Base-by-base conservation (phyloP, 192 early-diverging fungal genomes). In the Chytriomyces sp. region DNA sequence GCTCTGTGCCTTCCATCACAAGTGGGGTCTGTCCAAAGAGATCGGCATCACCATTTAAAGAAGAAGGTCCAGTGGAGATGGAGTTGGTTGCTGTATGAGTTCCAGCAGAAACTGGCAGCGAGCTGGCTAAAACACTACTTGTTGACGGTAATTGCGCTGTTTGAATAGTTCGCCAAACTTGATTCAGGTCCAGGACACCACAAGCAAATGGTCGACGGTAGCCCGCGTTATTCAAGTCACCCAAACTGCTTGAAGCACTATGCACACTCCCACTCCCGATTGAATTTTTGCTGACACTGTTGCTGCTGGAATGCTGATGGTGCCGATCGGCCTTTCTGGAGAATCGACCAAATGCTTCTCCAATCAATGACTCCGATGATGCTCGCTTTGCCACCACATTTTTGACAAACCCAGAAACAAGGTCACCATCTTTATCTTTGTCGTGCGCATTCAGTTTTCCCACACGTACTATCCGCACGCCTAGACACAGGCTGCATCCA, bases 121-220 rank as follows among this genome's bases (percentile, higher is more conserved):
- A 35, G 35, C 35, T 35, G 20, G 62, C 59, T 48, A 49, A 13
- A 45, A 69, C 76, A 28, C 47, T 78, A 78, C 47, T 82, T 63
- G 73, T 75, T 13, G 53, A 61, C 8, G 73, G 16, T 48, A 75
- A 48, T 53, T 26, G 63, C 5, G 13, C 6, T 50, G 48, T 66
- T n/a, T 50, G 53, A 44, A 75, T 71, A 9, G 61, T 76, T 45
- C 85, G 78, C 49, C 87, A 67, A 64, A 89, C 64, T 16, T 78
- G 75, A 46, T 77, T 80, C 20, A 92, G 46, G 35, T 88, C 79
- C 7, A 91, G 69, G 5, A 90, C 85, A 10, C 88, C 89, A 72
- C 86, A 90, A 0, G 91, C 91, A 86, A 89, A 90, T 24, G 91
- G 91, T 62, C 91, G 60, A 8, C 89, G 79, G 44, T 77, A 85